These are phyloP conservation scores for Neurospora sp. DNA, from an alignment of 495 filamentous ascomycete species.

Conservation along the genomic window DNA sequence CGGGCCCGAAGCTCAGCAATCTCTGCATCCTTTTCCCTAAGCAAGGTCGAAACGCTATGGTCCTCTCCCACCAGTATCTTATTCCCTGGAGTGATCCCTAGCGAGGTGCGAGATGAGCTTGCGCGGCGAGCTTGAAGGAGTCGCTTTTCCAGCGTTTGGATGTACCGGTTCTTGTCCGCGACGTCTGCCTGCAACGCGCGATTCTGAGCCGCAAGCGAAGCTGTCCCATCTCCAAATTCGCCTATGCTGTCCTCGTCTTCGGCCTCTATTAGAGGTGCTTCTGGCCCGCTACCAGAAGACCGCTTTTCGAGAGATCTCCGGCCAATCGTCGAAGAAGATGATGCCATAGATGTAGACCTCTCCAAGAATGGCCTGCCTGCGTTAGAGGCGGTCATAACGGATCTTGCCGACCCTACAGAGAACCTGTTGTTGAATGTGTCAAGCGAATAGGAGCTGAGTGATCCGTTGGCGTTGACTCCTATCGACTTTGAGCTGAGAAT, in stretches of 20 bases:
- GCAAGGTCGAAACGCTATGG: conserved; percentile 50
- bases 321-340: conserved; percentile 47
- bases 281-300: conserved; percentile 28
- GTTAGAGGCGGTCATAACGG: conserved; percentile 64
- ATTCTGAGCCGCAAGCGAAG: conserved; percentile 70
- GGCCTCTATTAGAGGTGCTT: conserved; percentile 20
- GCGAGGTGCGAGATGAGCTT: conserved; percentile 76
- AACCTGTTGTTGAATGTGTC: neutral
- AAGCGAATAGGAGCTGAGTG: conserved; percentile 49
- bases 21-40: conserved; percentile 88
- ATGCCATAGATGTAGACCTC: conserved; percentile 57
- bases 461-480: conserved; percentile 73
- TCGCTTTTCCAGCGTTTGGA: conserved; percentile 83
- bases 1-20: conserved; percentile 82
- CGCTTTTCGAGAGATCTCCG: conserved; percentile 34
- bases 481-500: conserved; percentile 93
- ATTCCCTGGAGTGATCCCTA: conserved; percentile 51
- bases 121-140: conserved; percentile 84
- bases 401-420: conserved; percentile 49
- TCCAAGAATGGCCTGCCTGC: conserved; percentile 46
- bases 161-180: conserved; percentile 91
- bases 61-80: conserved; percentile 55
- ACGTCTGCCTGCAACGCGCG: conserved; percentile 87
- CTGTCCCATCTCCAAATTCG: conserved; percentile 81
- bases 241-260: conserved; percentile 68